Evolutionary conservation across 1,139 yeast species (phyloP).

Genomic region (Kurtzmaniella natalensis): DNA sequence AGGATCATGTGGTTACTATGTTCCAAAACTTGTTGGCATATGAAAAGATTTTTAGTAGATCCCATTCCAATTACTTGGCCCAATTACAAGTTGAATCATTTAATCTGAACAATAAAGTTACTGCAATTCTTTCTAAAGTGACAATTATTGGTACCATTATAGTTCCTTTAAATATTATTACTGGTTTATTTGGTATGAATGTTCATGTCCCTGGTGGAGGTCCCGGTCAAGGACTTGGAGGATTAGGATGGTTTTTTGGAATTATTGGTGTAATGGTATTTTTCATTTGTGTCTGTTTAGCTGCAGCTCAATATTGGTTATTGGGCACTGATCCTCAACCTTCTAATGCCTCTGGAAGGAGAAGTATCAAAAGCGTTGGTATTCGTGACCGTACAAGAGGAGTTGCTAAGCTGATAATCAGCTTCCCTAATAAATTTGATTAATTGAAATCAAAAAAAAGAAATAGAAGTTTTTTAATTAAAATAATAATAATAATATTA

Average conservation of each 20-base stretch:
- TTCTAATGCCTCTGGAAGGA: slow-evolving; percentile 16
- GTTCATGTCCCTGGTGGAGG: slow-evolving; percentile 78
- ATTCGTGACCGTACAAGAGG: slow-evolving; percentile 30
- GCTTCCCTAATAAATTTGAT: slow-evolving; percentile 38
- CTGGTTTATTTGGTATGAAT: slow-evolving; percentile 97
- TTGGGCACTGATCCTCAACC: slow-evolving; percentile 14
- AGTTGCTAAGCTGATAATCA: slow-evolving; percentile 36
- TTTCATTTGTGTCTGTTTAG: slow-evolving; percentile 26
- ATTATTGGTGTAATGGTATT: slow-evolving; percentile 34
- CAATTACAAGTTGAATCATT: slow-evolving; percentile 92
- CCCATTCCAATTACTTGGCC: slow-evolving; percentile 89
- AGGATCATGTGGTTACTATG: slow-evolving; percentile 96
- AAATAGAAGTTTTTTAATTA: too few relatives aligned
- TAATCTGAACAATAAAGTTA: slow-evolving; percentile 76
- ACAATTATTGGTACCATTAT: slow-evolving; percentile 87
- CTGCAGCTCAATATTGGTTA: slow-evolving; percentile 36
- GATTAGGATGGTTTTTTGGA: slow-evolving; percentile 31
- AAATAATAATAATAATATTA: too few relatives aligned
- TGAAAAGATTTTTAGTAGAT: slow-evolving; percentile 88
- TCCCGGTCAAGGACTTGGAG: slow-evolving; percentile 57
- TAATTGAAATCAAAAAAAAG: too few relatives aligned
- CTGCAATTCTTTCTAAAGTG: slow-evolving; percentile 83
- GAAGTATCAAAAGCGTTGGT: slow-evolving; percentile 44
- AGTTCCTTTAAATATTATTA: slow-evolving; percentile 83
- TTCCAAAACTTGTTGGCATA: slow-evolving; percentile 83